phyloP scores from a whole-genome alignment of 1,284 basidiomycete genomes.

The Phellinidium pouzarii region DNA sequence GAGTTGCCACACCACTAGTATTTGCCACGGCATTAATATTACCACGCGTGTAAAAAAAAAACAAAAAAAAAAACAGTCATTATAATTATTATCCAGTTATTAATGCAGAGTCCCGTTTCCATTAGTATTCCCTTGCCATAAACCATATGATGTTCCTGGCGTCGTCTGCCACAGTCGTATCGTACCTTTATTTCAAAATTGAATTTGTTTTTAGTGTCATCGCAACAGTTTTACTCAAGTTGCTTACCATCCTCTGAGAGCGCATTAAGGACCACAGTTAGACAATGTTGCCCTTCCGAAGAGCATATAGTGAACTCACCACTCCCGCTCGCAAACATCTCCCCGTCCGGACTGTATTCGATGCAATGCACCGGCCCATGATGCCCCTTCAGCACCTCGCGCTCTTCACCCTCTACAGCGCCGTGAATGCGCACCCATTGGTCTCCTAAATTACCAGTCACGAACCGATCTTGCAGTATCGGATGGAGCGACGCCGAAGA shows the following conservation, averaged over 20 bases:
- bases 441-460: slow-evolving; percentile 85
- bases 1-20: too few relatives aligned
- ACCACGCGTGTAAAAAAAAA: too few relatives aligned
- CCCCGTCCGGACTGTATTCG: slow-evolving; percentile 95
- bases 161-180: slow-evolving; percentile 96
- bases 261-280: neutral
- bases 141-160: slow-evolving; percentile 87
- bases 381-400: slow-evolving; percentile 93
- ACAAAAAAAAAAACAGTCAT: slow-evolving; percentile 13
- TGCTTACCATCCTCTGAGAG: slow-evolving; percentile 31
- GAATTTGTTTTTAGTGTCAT: too few relatives aligned
- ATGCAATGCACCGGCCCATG: slow-evolving; percentile 96
- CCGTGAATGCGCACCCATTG: slow-evolving; percentile 97
- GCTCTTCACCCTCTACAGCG: slow-evolving; percentile 75
- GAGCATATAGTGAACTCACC: slow-evolving; percentile 47
- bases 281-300: neutral
- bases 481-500: slow-evolving; percentile 94
- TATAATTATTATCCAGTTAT: slow-evolving; percentile 18
- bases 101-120: slow-evolving; percentile 29
- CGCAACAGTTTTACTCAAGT: neutral
- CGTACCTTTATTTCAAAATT: slow-evolving; percentile 55
- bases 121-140: slow-evolving; percentile 76
- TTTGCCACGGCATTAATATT: slow-evolving; percentile 13
- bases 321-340: slow-evolving; percentile 94
- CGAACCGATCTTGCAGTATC: slow-evolving; percentile 80